phyloP scores from a whole-genome alignment of 2,329 filamentous ascomycete genomes.

The Fonsecaea nubica region DNA sequence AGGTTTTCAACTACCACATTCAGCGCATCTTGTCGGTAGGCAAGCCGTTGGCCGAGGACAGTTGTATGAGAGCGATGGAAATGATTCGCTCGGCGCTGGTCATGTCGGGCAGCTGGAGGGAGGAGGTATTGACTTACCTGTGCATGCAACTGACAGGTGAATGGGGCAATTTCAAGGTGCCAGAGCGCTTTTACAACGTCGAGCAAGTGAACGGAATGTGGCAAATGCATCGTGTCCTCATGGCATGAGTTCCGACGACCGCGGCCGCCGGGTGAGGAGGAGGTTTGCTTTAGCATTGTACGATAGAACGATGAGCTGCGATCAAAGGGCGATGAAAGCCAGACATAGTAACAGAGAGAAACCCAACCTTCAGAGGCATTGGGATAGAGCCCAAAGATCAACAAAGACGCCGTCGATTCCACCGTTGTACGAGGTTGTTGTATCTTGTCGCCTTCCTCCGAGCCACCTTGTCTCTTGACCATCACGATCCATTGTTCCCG shows the following conservation, averaged over 20 bases:
- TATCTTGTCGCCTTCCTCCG: background rate
- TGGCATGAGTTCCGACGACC: background rate
- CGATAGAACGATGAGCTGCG: background rate
- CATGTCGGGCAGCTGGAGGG: constrained; percentile 28
- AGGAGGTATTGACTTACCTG: constrained; percentile 24
- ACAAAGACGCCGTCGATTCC: background rate
- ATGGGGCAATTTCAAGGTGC: constrained; percentile 33
- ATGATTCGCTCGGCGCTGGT: constrained; percentile 30
- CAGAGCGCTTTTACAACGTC: constrained; percentile 30
- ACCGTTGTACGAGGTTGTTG: background rate
- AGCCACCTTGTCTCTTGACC: background rate
- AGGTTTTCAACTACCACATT: constrained; percentile 27
- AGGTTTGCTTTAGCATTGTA: background rate
- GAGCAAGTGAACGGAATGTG: constrained; percentile 25
- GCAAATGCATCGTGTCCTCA: background rate
- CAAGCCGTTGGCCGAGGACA: constrained; percentile 12
- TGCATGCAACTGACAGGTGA: constrained; percentile 34
- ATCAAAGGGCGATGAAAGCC: background rate
- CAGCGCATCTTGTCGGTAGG: constrained; percentile 24
- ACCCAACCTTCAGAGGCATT: background rate
- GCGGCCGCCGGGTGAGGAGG: background rate
- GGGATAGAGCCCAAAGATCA: background rate
- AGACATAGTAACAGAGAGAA: background rate
- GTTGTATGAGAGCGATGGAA: constrained; percentile 25
- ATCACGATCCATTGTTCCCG: background rate